Percentiles rank a stretch among this genome's conserved stretches.
Evolutionary conservation across 257 asterid genomes (phyloP).

Genomic region (Penstemon newberryi): DNA sequence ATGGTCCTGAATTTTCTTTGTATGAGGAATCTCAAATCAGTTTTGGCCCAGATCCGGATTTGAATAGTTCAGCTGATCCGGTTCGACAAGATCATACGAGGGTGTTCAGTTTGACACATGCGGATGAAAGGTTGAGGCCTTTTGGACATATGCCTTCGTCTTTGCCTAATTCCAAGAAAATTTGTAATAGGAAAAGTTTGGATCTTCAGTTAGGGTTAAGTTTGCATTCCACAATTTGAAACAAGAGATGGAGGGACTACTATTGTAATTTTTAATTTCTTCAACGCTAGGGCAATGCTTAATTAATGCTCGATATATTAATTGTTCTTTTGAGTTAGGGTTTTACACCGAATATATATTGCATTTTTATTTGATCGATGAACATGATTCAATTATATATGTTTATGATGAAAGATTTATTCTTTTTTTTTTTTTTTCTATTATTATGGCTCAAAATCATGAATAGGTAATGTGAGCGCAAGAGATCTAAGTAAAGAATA

Average conservation of each 20-base stretch:
- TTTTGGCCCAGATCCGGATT: slow-evolving; percentile 35
- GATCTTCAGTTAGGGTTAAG: slow-evolving; percentile 83
- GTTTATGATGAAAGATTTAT: neutral
- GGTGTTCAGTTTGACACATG: slow-evolving; percentile 47
- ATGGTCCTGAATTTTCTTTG: slow-evolving; percentile 31
- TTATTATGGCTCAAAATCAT: too few relatives aligned
- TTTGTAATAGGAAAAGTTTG: slow-evolving; percentile 43
- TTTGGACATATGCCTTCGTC: slow-evolving; percentile 25
- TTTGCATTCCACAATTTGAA: slow-evolving; percentile 47
- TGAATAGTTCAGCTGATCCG: slow-evolving; percentile 16
- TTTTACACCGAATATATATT: slow-evolving; percentile 1
- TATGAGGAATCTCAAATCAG: slow-evolving; percentile 65
- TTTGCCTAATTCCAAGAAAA: slow-evolving; percentile 40
- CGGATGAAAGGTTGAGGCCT: slow-evolving; percentile 31
- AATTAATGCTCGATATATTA: neutral
- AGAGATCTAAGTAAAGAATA: neutral
- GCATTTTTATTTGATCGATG: neutral
- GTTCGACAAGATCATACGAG: slow-evolving; percentile 27
- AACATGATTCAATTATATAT: neutral
- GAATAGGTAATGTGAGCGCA: too few relatives aligned
- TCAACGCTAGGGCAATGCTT: slow-evolving; percentile 1
- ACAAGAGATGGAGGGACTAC: neutral
- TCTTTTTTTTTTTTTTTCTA: neutral
- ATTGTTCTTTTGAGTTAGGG: slow-evolving; percentile 17
- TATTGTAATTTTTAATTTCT: slow-evolving; percentile 8